Base-by-base conservation (phyloP, 2,329 filamentous ascomycete genomes). In the Alternaria solani region DNA sequence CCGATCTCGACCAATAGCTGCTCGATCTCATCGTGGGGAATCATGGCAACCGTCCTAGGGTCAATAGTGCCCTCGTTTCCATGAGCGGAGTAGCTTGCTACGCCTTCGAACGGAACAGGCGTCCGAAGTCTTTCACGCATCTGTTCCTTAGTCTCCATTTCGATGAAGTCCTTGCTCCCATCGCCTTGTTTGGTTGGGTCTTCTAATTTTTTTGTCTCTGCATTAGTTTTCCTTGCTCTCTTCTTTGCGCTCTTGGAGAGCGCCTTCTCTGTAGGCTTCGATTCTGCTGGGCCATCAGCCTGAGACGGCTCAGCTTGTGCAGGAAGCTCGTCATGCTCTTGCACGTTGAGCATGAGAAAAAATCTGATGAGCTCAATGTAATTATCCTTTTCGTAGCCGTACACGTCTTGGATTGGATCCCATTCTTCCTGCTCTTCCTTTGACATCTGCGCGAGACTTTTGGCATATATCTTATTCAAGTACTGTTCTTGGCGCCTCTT, bases 391-490 rank as follows among this genome's bases (percentile, higher is more conserved):
- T 83, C 81, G 39, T 83, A 80, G 59, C 82, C 79, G 41, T 81
- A 62, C 2, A 82, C 75, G 64, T 84, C 81, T 36, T 83, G 80
- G 51, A 84, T 82, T 7, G 81, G 82, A 72, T 85, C 82, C 82
- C 82, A 85, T 38, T 78, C 73, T 25, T 71, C 68, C 39, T 72
- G 64, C 59, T 78, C 78, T 25, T 77, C 76, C 28, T 78, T 76
- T 25, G 70, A 74, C 47, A 77, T 75, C n/a, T 77, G 70, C 23
- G 69, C 74, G 47, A 81, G 66, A 1, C 80, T 74, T 60, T 84
- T 79, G 49, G 75, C 73, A 64, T 81, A 83, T 1, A 74, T 75
- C 43, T 79, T 68, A 34, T 84, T 76, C 5, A 85, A 74, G 57
- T 78, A 83, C 7, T 75, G 74, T 44, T 84, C 81, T 71, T 84